Evolutionary conservation across 108 stramenopile genomes (phyloP).

Genomic region (Cyclotella baltica): DNA sequence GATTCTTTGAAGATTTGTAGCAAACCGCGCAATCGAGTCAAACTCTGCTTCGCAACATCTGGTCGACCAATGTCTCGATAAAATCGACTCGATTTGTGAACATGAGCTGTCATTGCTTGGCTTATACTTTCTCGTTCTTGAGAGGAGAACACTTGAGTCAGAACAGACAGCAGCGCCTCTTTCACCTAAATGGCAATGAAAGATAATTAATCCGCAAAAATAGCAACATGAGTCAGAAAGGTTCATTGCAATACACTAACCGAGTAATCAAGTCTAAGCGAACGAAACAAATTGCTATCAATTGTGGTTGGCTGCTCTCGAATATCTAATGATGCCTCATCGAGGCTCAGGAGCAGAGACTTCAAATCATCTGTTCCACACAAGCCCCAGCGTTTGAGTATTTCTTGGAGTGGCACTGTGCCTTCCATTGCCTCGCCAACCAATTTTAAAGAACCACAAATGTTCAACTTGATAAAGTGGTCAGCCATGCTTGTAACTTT

Average conservation of each 20-base stretch:
- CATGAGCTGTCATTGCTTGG: slow-evolving; percentile 50
- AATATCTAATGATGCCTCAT: slow-evolving; percentile 19
- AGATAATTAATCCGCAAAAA: no score
- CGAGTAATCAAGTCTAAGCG: slow-evolving; percentile 32
- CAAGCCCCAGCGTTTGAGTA: slow-evolving; percentile 39
- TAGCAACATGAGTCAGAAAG: no score
- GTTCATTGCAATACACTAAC: no score
- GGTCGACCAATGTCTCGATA: slow-evolving; percentile 52
- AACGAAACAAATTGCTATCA: slow-evolving; percentile 26
- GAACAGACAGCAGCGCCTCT: slow-evolving; percentile 39
- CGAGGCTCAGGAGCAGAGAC: slow-evolving; percentile 30
- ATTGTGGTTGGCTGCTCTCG: slow-evolving; percentile 10
- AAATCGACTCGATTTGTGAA: slow-evolving; percentile 52
- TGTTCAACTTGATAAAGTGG: slow-evolving; percentile 40
- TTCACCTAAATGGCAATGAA: no score
- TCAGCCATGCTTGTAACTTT: slow-evolving; percentile 27
- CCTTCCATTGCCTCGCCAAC: slow-evolving; percentile 32
- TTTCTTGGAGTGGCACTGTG: background rate
- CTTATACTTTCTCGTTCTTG: slow-evolving; percentile 15
- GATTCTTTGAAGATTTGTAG: slow-evolving; percentile 31
- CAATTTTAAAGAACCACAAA: slow-evolving; percentile 28
- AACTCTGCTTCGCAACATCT: slow-evolving; percentile 48
- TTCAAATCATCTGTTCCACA: slow-evolving; percentile 28
- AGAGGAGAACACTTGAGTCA: slow-evolving; percentile 14
- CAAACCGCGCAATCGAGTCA: slow-evolving; percentile 43